Evolutionary conservation across 306 rosid species (phyloP).

Genomic region (Cicer chorassanicum): DNA sequence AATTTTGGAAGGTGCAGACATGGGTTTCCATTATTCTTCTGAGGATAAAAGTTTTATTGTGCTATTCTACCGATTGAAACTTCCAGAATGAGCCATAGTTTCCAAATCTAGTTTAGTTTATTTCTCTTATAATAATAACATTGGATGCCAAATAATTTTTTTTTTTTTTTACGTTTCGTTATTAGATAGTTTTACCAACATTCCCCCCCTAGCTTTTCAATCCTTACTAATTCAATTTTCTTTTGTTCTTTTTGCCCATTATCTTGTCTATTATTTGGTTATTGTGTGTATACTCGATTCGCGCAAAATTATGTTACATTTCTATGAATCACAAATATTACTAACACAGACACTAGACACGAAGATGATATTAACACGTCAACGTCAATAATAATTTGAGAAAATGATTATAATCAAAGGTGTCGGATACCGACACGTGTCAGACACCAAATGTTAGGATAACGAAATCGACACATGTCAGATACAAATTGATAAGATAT

Average conservation of each 20-base stretch:
- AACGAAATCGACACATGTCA: no score
- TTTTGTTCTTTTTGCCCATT: constrained; percentile 17
- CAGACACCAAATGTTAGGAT: no score
- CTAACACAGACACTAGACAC: no score
- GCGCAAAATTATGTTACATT: neutral
- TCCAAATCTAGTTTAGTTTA: neutral
- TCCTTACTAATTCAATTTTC: constrained; percentile 9
- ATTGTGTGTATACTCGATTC: constrained; percentile 45
- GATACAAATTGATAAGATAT: no score
- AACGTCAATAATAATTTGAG: no score
- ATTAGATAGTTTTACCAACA: constrained; percentile 40
- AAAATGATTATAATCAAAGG: no score
- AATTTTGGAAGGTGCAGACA: constrained; percentile 80
- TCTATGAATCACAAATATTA: no score
- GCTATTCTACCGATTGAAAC: constrained; percentile 79
- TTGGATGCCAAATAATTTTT: neutral
- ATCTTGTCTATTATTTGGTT: constrained; percentile 22
- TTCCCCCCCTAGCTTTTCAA: neutral
- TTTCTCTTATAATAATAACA: neutral
- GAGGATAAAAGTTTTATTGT: constrained; percentile 88
- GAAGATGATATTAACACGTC: no score
- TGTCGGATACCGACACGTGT: no score
- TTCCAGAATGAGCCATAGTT: constrained; percentile 62
- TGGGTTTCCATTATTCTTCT: constrained; percentile 75
- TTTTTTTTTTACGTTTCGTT: constrained; percentile 12